Evolutionary conservation across 164 flowering plant genomes (phyloP), one percentile per base, ranked within the genome.

Genomic region (Vitis labrusca): DNA sequence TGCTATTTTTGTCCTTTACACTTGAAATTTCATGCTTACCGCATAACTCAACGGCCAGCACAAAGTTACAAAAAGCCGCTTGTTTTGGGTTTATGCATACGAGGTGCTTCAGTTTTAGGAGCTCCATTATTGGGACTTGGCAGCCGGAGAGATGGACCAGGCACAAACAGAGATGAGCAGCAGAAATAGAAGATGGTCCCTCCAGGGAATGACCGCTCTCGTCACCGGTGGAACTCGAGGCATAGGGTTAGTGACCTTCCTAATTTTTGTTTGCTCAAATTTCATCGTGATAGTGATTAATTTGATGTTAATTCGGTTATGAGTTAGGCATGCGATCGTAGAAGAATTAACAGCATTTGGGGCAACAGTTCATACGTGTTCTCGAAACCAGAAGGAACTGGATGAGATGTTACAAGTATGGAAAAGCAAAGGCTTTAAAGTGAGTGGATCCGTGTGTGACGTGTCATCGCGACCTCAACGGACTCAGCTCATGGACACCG

Each of bases 221-320:
- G 88, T 86, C 68, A 86, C 88, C 15, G 86, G 90, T 29, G 90
- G 90, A 8, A 76, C 86, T 64, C 74, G 75, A 79, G 86, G 89
- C 67, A 86, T 85, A 5, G 88, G 88, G 86, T 85, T 7, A 11
- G 63, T 64, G n/a, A 8, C n/a, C 4, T 1, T 10, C 27, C 27
- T 51, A n/a, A 19, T 11, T 23, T 23, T 23, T 23, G 27, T 23
- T 23, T 23, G 27, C 27, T 23, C 27, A 23, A 23, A 23, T 23
- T 23, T 23, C 27, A 23, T 23, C 27, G 27, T 23, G 27, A 23
- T 23, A 23, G 27, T 17, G n/a, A 19, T 65, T 60, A 13, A 59
- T 52, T 60, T 49, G 37, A n/a, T 11, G 27, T 23, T 0, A 23
- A 23, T 23, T 23, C 27, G 27, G 27, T 23, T 23, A 23, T 19